phyloP scores from a whole-genome alignment of 2,329 filamentous ascomycete genomes.

The Xylogone sp. region DNA sequence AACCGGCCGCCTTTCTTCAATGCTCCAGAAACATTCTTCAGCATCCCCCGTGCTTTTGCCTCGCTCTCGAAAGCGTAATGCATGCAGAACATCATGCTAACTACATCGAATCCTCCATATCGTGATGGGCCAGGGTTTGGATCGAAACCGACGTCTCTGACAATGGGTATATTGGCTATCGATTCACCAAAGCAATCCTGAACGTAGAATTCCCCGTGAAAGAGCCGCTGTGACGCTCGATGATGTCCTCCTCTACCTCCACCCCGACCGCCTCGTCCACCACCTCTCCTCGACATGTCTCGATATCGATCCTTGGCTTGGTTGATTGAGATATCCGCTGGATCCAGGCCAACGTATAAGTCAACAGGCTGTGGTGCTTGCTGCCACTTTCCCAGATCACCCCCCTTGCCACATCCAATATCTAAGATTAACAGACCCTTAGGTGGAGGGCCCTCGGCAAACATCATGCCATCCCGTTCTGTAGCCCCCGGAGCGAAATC shows the following conservation, averaged over 20 bases:
- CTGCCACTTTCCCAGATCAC: slow-evolving; percentile 94
- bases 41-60: slow-evolving; percentile 84
- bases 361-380: slow-evolving; percentile 87
- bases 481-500: slow-evolving; percentile 61
- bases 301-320: slow-evolving; percentile 84
- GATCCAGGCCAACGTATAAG: slow-evolving; percentile 91
- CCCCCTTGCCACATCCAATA: slow-evolving; percentile 94
- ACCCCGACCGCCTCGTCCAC: slow-evolving; percentile 49
- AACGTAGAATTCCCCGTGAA: slow-evolving; percentile 82
- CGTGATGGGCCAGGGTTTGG: slow-evolving; percentile 57
- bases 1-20: slow-evolving; percentile 93
- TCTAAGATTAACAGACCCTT: slow-evolving; percentile 79
- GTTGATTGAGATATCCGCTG: slow-evolving; percentile 85
- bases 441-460: slow-evolving; percentile 23
- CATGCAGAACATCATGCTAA: slow-evolving; percentile 99
- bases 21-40: slow-evolving; percentile 84
- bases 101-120: slow-evolving; percentile 84
- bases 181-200: slow-evolving; percentile 91
- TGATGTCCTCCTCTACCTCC: slow-evolving; percentile 44
- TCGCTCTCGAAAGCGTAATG: slow-evolving; percentile 97
- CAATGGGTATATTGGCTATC: slow-evolving; percentile 75
- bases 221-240: slow-evolving; percentile 54
- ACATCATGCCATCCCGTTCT: slow-evolving; percentile 39
- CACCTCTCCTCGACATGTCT: slow-evolving; percentile 61
- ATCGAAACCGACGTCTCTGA: slow-evolving; percentile 86